Percentiles rank a stretch among this genome's conserved stretches.
Evolutionary conservation across 2,329 filamentous ascomycete genomes (phyloP).

Genomic region (Pyrenochaeta sp.): DNA sequence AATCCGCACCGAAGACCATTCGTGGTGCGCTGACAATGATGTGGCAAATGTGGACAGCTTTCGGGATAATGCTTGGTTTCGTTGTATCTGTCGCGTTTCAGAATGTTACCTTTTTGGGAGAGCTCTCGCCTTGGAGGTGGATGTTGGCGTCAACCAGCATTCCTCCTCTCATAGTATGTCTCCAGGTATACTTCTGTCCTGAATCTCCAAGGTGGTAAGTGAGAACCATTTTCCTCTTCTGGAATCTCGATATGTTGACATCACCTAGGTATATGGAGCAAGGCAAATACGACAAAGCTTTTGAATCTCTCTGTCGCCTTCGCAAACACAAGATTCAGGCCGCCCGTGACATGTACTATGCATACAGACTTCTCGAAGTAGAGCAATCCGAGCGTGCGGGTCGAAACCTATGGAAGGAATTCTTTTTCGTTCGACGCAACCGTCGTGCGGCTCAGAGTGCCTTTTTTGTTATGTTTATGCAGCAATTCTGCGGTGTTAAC

Average conservation of each 20-base stretch:
- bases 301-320: constrained; percentile 58
- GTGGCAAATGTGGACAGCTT: constrained; percentile 59
- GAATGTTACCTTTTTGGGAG: constrained; percentile 32
- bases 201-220: constrained; percentile 40
- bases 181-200: constrained; percentile 42
- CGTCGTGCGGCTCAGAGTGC: constrained; percentile 43
- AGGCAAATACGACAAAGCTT: constrained; percentile 44
- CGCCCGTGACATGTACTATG: constrained; percentile 65
- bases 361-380: constrained; percentile 45
- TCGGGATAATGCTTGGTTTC: constrained; percentile 46
- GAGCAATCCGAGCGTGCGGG: constrained; percentile 46
- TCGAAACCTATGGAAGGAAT: constrained; percentile 42
- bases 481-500: constrained; percentile 45
- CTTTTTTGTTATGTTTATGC: constrained; percentile 46
- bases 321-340: constrained; percentile 63
- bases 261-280: constrained; percentile 42
- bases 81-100: constrained; percentile 42
- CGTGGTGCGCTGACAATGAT: constrained; percentile 61
- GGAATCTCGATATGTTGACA: neutral
- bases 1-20: constrained; percentile 59
- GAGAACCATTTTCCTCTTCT: neutral
- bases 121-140: constrained; percentile 42
- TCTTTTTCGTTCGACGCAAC: constrained; percentile 44
- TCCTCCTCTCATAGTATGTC: constrained; percentile 40
- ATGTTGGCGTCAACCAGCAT: constrained; percentile 45